Conservation (phyloP, 129 eudicot species). For the Flaveria brownii region DNA sequence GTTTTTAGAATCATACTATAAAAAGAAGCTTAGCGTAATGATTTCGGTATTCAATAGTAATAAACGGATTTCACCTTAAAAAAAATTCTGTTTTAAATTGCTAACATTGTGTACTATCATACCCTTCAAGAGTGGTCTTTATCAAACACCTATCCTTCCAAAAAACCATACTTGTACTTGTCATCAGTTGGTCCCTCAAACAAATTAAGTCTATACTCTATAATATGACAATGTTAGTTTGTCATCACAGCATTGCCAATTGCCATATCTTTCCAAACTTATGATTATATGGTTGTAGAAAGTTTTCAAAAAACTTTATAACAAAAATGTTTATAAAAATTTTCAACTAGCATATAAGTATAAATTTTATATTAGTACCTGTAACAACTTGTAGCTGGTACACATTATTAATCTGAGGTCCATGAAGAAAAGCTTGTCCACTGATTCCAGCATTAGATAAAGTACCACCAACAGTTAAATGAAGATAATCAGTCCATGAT, state of each 20-base stretch:
- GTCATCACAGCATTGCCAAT: constrained; percentile 30
- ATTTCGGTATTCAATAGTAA: no score
- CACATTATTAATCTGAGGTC: constrained; percentile 95
- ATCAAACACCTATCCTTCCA: neutral
- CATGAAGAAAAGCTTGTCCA: constrained; percentile 91
- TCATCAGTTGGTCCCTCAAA: constrained; percentile 19
- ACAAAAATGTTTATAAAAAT: constrained; percentile 9
- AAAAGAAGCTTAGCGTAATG: no score
- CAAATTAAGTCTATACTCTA: constrained; percentile 9
- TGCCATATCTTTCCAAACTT: constrained; percentile 20
- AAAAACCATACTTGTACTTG: constrained; percentile 31
- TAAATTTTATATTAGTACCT: constrained; percentile 49
- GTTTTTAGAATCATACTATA: no score
- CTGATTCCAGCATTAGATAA: constrained; percentile 93
- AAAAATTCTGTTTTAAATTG: no score
- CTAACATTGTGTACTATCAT: constrained; percentile 11
- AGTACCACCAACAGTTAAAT: constrained; percentile 95
- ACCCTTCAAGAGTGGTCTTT: constrained; percentile 31
- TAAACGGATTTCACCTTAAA: no score
- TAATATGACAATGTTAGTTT: constrained; percentile 37
- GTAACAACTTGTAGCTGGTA: constrained; percentile 87
- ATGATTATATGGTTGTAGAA: constrained; percentile 1
- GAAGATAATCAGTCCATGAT: constrained; percentile 99
- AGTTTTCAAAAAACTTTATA: constrained; percentile 18
- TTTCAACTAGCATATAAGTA: constrained; percentile 10